phyloP scores from a whole-genome alignment of 2,329 filamentous ascomycete species.

The Dendryphion nanum region DNA sequence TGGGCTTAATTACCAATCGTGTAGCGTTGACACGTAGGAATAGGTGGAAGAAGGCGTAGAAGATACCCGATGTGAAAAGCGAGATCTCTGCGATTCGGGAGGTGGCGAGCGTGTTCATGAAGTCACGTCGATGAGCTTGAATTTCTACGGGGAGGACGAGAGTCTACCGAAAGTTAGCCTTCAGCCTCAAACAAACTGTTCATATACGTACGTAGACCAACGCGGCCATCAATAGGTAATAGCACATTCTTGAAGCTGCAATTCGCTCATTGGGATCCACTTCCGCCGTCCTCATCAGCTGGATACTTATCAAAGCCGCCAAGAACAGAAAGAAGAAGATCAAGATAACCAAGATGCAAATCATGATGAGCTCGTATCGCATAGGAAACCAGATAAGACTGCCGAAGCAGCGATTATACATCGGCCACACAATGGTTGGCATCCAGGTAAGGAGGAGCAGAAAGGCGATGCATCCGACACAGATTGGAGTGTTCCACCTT shows the following conservation, averaged over 20 bases:
- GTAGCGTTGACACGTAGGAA: constrained; percentile 64
- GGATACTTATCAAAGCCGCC: constrained; percentile 56
- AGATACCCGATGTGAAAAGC: constrained; percentile 63
- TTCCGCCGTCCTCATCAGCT: constrained; percentile 54
- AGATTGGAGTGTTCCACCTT: constrained; percentile 61
- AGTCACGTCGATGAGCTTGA: constrained; percentile 48
- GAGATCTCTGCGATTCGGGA: constrained; percentile 66
- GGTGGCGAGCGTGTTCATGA: constrained; percentile 49
- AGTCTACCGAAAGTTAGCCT: constrained; percentile 33
- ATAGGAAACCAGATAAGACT: constrained; percentile 67
- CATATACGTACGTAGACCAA: constrained; percentile 53
- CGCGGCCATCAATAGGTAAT: constrained; percentile 60
- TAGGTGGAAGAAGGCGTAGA: constrained; percentile 64
- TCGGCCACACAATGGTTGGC: constrained; percentile 55
- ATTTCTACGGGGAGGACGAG: constrained; percentile 65
- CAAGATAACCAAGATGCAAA: constrained; percentile 55
- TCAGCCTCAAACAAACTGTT: background rate
- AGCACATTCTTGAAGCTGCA: constrained; percentile 67
- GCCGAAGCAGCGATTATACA: constrained; percentile 63
- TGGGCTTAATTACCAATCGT: constrained; percentile 54
- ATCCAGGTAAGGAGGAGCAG: constrained; percentile 58
- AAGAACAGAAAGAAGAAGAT: constrained; percentile 52
- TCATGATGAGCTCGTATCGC: constrained; percentile 58
- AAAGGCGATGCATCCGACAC: constrained; percentile 52
- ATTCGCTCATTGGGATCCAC: constrained; percentile 61